A percentile compares a stretch with the other conserved stretches of the same genome.
These are phyloP conservation scores for Solanum piurae DNA, from an alignment of 257 asterid genomes.

Conservation along the genomic window DNA sequence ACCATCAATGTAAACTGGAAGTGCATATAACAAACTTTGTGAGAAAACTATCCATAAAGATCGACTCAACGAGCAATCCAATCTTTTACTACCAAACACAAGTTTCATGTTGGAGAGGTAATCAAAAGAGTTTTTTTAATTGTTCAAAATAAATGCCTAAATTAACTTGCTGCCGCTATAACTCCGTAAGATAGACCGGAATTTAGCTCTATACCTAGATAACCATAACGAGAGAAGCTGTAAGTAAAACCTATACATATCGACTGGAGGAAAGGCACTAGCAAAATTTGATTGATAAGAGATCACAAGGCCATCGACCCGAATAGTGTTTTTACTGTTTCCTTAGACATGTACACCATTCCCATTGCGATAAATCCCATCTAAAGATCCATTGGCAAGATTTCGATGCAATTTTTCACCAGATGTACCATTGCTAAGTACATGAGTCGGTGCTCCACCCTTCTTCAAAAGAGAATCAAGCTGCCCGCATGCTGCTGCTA, in stretches of 20 bases:
- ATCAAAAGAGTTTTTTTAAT: background rate
- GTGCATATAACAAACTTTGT: background rate
- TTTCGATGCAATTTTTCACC: slow-evolving; percentile 26
- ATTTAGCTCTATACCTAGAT: background rate
- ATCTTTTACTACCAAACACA: background rate
- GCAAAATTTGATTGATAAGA: background rate
- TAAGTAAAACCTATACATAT: background rate
- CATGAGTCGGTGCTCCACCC: slow-evolving; percentile 8
- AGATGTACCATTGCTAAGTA: slow-evolving; percentile 37
- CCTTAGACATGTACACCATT: slow-evolving; percentile 48
- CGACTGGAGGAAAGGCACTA: background rate
- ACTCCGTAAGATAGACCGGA: slow-evolving; percentile 2
- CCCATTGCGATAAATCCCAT: slow-evolving; percentile 46
- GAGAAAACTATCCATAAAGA: background rate
- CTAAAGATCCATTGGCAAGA: slow-evolving; percentile 45
- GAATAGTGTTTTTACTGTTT: background rate
- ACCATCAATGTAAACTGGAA: background rate
- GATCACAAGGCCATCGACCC: background rate
- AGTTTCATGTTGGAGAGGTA: background rate
- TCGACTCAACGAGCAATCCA: background rate
- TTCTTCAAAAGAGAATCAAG: slow-evolving; percentile 46
- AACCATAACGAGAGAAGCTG: background rate
- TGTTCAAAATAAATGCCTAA: background rate
- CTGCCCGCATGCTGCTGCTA: slow-evolving; percentile 63
- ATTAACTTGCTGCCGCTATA: background rate